phyloP scores from a whole-genome alignment of 768 basidiomycete genomes.

The Lentinula raphanica region DNA sequence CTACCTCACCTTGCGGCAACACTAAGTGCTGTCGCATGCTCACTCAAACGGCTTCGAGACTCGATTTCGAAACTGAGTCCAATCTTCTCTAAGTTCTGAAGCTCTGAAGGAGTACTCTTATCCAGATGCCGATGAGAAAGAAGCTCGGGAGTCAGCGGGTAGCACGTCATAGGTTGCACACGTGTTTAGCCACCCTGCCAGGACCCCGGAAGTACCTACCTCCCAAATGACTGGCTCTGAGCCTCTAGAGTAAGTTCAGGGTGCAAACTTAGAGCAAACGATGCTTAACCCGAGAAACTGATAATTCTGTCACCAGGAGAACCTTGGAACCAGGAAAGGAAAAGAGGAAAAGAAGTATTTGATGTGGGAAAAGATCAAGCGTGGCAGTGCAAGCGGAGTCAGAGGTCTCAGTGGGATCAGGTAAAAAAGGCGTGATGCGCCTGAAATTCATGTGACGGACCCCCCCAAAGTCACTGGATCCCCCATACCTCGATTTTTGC shows the following conservation, averaged over 20 bases:
- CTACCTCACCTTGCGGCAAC: no score
- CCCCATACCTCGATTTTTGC: not conserved
- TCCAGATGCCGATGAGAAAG: no score
- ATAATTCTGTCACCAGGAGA: no score
- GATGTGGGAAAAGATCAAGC: not conserved
- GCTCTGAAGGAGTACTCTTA: no score
- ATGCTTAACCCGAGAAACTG: no score
- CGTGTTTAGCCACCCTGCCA: not conserved
- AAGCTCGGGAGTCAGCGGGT: not conserved
- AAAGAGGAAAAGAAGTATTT: no score
- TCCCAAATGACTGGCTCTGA: no score
- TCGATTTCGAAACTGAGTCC: no score
- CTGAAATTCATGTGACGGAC: constrained; percentile 1
- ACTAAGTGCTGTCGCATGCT: not conserved
- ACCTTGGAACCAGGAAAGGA: no score
- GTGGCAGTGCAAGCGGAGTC: not conserved
- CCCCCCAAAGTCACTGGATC: not conserved
- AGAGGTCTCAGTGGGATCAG: not conserved
- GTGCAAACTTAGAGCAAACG: no score
- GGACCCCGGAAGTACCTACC: not conserved
- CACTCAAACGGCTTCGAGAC: not conserved
- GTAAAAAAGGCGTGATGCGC: constrained; percentile 6
- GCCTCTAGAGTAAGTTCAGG: no score
- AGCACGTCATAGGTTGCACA: not conserved
- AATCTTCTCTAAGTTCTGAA: no score